Conservation (phyloP, 139 green algal genomes). For the Tetradesmus obliquus region DNA sequence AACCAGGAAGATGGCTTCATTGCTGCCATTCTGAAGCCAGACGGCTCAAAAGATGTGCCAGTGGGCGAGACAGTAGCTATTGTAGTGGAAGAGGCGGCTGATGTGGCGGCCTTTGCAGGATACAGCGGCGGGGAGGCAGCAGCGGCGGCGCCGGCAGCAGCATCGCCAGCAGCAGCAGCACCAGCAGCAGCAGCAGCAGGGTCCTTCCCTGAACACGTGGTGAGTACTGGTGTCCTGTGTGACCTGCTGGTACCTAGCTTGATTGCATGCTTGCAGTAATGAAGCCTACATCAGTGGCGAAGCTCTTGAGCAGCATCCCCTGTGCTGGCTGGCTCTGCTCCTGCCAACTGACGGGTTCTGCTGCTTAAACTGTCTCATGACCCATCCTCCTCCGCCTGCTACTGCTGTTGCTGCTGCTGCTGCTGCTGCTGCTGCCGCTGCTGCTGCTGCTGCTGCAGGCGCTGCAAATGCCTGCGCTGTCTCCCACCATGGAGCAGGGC, state of each 20-base stretch:
- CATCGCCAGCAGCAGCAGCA: constrained; percentile 10
- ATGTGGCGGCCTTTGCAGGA: constrained; percentile 76
- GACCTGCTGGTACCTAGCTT: neutral
- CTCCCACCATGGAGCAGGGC: constrained; percentile 90
- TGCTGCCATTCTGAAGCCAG: constrained; percentile 72
- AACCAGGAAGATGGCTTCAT: constrained; percentile 67
- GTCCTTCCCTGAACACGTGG: constrained; percentile 13
- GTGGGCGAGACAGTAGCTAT: constrained; percentile 20
- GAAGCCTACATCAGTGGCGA: no score
- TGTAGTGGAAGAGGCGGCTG: constrained; percentile 85
- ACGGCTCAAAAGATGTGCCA: constrained; percentile 34
- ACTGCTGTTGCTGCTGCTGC: neutral
- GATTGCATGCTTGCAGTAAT: neutral
- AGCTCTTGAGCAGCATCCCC: no score
- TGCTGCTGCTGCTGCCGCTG: neutral
- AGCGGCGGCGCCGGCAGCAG: neutral
- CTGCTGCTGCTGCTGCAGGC: constrained; percentile 30
- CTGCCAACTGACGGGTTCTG: no score
- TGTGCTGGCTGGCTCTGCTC: no score
- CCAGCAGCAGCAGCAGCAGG: constrained; percentile 37
- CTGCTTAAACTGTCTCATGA: no score
- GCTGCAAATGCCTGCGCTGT: constrained; percentile 89
- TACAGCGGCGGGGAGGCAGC: constrained; percentile 49
- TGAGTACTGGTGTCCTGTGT: neutral
- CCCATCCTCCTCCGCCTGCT: neutral